These are phyloP conservation scores for Annona cherimola DNA, from an alignment of 164 flowering plant genomes.

Conservation along the genomic window DNA sequence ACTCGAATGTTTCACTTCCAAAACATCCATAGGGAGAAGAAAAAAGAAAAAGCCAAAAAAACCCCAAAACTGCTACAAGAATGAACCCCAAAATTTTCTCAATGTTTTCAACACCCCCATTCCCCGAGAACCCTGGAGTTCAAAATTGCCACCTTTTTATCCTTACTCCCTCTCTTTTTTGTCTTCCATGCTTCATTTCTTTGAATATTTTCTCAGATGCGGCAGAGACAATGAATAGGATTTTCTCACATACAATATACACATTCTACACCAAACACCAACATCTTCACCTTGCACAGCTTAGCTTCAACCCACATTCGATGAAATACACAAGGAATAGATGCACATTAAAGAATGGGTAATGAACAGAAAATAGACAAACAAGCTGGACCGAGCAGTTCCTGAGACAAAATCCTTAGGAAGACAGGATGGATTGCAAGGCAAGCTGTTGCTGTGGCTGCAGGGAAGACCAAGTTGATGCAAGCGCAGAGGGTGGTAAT, in stretches of 20 bases:
- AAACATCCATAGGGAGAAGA: background rate
- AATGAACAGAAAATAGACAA: constrained; percentile 26
- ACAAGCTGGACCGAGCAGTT: constrained; percentile 17
- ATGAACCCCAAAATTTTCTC: background rate
- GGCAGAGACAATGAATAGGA: constrained; percentile 3
- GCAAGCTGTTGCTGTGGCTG: constrained; percentile 96
- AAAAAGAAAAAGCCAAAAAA: background rate
- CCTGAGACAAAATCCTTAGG: constrained; percentile 29
- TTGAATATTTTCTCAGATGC: background rate
- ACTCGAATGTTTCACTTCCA: background rate
- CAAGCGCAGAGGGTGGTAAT: constrained; percentile 76
- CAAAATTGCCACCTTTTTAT: background rate
- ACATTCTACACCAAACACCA: constrained; percentile 4
- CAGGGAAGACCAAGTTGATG: constrained; percentile 82
- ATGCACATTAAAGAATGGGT: constrained; percentile 6
- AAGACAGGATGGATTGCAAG: constrained; percentile 77
- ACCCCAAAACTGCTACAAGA: constrained; percentile 7
- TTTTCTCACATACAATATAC: background rate
- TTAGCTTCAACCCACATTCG: constrained; percentile 1
- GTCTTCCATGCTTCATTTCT: no score
- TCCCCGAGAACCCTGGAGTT: background rate
- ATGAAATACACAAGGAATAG: constrained; percentile 1
- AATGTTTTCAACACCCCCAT: background rate
- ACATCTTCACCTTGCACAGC: background rate
- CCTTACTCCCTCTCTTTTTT: no score